Evolutionary conservation across 75 land plant genomes (phyloP).

Genomic region (Pinus tabuliformis): DNA sequence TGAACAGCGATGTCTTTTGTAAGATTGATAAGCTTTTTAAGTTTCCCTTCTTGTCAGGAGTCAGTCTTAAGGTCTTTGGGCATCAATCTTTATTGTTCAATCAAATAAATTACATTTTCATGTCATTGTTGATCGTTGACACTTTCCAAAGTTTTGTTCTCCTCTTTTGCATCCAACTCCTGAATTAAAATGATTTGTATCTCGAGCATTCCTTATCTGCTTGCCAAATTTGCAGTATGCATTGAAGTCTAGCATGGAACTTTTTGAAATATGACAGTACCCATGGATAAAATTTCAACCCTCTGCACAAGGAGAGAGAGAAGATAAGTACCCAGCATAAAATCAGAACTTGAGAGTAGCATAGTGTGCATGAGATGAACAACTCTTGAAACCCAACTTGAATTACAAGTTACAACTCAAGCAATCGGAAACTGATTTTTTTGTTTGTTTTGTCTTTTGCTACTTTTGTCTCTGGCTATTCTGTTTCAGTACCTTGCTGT

Average conservation of each 20-base stretch:
- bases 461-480: neutral
- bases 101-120: neutral
- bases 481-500: neutral
- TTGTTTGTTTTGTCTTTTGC: too few species aligned
- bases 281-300: neutral
- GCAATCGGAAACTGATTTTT: neutral
- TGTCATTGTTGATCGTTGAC: neutral
- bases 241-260: neutral
- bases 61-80: neutral
- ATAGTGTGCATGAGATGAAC: neutral
- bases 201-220: neutral
- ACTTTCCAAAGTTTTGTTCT: neutral
- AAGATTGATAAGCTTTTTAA: neutral
- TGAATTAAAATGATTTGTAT: neutral
- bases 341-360: constrained; percentile 2
- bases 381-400: neutral
- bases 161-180: neutral
- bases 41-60: neutral
- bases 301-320: neutral
- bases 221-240: neutral
- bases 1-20: neutral
- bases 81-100: neutral
- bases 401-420: neutral
- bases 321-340: neutral
- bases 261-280: too few species aligned